phyloP scores from a whole-genome alignment of 1,139 yeast genomes.

The Blastobotrys illinoisensis region DNA sequence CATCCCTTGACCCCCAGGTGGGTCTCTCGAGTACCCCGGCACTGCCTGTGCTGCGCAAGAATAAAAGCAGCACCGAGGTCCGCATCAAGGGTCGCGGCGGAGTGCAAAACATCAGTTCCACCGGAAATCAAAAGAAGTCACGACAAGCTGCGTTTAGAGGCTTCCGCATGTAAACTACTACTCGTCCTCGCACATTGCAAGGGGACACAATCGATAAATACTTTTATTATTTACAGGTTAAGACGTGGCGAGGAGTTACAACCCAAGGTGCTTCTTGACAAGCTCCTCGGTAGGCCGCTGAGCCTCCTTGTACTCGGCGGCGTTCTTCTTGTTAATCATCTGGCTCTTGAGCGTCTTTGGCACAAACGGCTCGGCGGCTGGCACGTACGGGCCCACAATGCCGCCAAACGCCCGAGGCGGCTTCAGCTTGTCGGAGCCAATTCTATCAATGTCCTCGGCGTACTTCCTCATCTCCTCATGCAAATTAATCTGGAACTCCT shows the following conservation, averaged over 20 bases:
- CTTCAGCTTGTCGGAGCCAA: slow-evolving; percentile 66
- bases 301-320: slow-evolving; percentile 16
- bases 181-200: too few species aligned
- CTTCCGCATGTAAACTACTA: background rate
- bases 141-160: slow-evolving; percentile 3
- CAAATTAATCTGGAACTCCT: slow-evolving; percentile 24
- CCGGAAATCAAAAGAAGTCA: background rate
- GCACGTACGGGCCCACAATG: slow-evolving; percentile 61
- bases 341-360: slow-evolving; percentile 40
- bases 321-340: slow-evolving; percentile 20
- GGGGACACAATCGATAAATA: background rate
- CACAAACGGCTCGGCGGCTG: slow-evolving; percentile 64
- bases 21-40: background rate
- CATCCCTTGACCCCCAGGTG: background rate
- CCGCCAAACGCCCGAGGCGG: slow-evolving; percentile 77
- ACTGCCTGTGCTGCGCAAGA: background rate
- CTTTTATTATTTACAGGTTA: background rate
- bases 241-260: slow-evolving; percentile 10
- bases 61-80: slow-evolving; percentile 9
- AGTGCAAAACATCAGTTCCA: slow-evolving; percentile 25
- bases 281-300: slow-evolving; percentile 19
- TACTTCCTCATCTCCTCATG: slow-evolving; percentile 28
- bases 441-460: slow-evolving; percentile 38
- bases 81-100: slow-evolving; percentile 34
- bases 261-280: slow-evolving; percentile 21